A percentile compares a stretch with the other conserved stretches of the same genome.
Evolutionary conservation across 208 protist genomes (phyloP).

Genomic region (Acanthamoeba castellanii): DNA sequence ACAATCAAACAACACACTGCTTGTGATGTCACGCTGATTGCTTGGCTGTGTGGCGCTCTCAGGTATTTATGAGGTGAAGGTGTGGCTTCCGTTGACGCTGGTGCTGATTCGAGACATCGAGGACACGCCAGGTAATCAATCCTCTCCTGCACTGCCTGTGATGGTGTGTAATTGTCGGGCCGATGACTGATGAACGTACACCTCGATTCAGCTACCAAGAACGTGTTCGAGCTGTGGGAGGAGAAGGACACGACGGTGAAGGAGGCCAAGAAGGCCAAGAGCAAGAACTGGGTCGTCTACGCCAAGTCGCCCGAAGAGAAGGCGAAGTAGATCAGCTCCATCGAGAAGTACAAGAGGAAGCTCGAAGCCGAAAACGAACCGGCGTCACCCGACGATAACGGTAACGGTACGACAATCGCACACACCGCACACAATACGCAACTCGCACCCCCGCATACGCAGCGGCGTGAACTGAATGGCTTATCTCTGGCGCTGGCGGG

Average conservation of each 20-base stretch:
- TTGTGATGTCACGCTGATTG: not conserved
- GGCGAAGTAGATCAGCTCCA: slow-evolving; percentile 35
- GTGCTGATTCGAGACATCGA: slow-evolving; percentile 30
- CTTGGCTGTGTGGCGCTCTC: not conserved
- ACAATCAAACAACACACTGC: too few species aligned
- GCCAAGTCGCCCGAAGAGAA: slow-evolving; percentile 31
- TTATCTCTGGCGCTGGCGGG: not conserved
- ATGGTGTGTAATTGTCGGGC: not conserved
- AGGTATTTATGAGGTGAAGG: slow-evolving; percentile 63
- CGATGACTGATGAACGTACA: not conserved
- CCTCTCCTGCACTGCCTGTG: not conserved
- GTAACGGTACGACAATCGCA: not conserved
- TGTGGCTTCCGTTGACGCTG: slow-evolving; percentile 16
- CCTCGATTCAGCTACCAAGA: not conserved
- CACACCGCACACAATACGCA: not conserved
- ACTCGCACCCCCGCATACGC: not conserved
- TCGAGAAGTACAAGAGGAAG: slow-evolving; percentile 65
- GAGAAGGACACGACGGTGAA: not conserved
- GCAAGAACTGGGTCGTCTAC: slow-evolving; percentile 64
- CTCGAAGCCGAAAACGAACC: not conserved
- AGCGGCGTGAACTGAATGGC: not conserved
- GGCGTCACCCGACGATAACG: not conserved
- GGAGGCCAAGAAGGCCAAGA: slow-evolving; percentile 39
- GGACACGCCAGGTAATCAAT: slow-evolving; percentile 6
- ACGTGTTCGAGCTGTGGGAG: slow-evolving; percentile 64